Evolutionary conservation across 2,329 filamentous ascomycete genomes (phyloP), one percentile per base, ranked within the genome.

Genomic region (Phaeosphaeriaceae sp.): DNA sequence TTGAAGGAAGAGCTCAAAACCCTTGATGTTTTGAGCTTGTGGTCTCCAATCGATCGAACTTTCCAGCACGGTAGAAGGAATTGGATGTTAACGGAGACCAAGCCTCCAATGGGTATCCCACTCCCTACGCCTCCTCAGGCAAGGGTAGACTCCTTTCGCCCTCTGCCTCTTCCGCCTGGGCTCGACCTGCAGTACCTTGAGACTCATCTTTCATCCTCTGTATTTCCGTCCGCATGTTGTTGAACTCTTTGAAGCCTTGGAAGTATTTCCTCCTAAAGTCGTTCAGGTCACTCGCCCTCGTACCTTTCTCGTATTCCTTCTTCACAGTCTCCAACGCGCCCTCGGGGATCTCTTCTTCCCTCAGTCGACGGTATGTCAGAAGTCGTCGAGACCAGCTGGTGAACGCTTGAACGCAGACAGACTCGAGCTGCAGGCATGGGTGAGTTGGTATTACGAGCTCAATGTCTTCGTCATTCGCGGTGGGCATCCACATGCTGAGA

Each of bases 401-500:
- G 75, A 99, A 99, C 0, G 86, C 83, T 75, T 99, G 95, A 7
- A 91, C 87, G 72, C 93, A 97, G 27, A 93, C 86, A 45, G 85
- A 88, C 20, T 93, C 84, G 22, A 94, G 80, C 68, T 90, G 85
- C 15, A 99, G 80, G 56, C 86, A 87, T 0, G 91, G 90, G 74
- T 98, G 92, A 20, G 83, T 84, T 0, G 94, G 94, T 15, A 94
- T 85, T 0, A 87, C 83, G 21, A 97, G 87, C 72, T 94, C 91
- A 57, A 89, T 86, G 48, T 92, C 76, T 47, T 78, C 75, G 45
- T 78, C 77, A 53, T 79, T 79, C 25, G 92, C 89, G 0, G 93
- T 96, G 0, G 95, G 95, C 91, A 98, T 96, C 95, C 95, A 99
- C 82, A 99, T 96, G 7, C 91, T 91, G 10, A 99, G 76, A 25